phyloP scores from a whole-genome alignment of 495 filamentous ascomycete species.

The Neurospora sp. region DNA sequence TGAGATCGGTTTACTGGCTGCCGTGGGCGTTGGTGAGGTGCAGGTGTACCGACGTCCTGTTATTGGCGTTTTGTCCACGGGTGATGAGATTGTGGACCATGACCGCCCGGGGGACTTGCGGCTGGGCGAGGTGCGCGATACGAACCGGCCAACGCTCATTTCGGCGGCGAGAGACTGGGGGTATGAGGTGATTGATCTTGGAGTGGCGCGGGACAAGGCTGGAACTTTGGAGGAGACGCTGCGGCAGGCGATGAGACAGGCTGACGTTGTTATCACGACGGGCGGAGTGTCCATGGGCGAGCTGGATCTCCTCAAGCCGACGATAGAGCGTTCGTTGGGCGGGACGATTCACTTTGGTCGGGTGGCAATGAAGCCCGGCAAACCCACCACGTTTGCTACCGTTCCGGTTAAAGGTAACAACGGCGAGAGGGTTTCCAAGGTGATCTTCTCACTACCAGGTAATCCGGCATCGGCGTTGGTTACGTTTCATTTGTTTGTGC shows the following conservation, averaged over 20 bases:
- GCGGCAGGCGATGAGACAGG: conserved; percentile 57
- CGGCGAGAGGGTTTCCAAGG: conserved; percentile 48
- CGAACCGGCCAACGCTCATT: conserved; percentile 78
- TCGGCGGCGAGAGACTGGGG: conserved; percentile 66
- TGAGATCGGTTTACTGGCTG: conserved; percentile 80
- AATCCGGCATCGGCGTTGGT: conserved; percentile 92
- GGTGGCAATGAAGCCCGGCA: conserved; percentile 95
- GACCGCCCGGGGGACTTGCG: conserved; percentile 50
- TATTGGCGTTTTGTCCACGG: conserved; percentile 85
- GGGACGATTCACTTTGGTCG: conserved; percentile 96
- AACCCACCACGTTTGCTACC: conserved; percentile 94
- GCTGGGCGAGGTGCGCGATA: conserved; percentile 83
- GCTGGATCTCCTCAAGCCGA: conserved; percentile 93
- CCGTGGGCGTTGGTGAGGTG: conserved; percentile 69
- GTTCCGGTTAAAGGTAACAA: conserved; percentile 55
- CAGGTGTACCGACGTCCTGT: conserved; percentile 64
- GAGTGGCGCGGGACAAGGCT: conserved; percentile 72
- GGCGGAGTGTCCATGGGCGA: conserved; percentile 98
- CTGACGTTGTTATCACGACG: conserved; percentile 82
- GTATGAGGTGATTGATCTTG: conserved; percentile 73
- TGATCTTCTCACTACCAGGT: conserved; percentile 85
- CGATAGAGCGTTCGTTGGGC: conserved; percentile 79
- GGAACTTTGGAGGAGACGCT: conserved; percentile 70
- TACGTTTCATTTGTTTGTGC: conserved; percentile 86
- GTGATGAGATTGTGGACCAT: conserved; percentile 84